Conservation (phyloP, 805 yeast species). For the Metahyphopichia silvanorum region DNA sequence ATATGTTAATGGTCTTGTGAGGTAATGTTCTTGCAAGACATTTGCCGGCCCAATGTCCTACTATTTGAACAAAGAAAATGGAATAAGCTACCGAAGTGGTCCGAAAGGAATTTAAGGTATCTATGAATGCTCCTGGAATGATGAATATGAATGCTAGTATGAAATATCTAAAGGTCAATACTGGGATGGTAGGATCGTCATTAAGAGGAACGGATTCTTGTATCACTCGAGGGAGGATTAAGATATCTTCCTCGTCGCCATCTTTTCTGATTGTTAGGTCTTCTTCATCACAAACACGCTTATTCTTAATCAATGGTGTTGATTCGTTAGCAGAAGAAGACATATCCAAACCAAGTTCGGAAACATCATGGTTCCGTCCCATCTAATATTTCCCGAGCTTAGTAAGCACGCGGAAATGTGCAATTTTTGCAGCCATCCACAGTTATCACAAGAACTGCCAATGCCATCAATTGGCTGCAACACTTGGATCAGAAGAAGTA, state of each 20-base stretch:
- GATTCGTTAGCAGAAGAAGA: no score
- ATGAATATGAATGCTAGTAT: slow-evolving; percentile 25
- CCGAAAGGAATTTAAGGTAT: slow-evolving; percentile 32
- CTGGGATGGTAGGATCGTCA: slow-evolving; percentile 31
- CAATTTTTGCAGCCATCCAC: no score
- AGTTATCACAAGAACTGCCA: no score
- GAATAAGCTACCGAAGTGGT: slow-evolving; percentile 45
- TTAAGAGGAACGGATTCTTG: slow-evolving; percentile 28
- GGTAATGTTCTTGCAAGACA: slow-evolving; percentile 42
- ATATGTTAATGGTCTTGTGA: slow-evolving; percentile 12
- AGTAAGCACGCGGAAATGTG: no score
- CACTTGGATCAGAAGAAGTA: no score
- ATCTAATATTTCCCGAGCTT: no score
- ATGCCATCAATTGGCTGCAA: no score
- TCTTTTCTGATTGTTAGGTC: not conserved
- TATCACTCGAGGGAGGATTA: slow-evolving; percentile 21
- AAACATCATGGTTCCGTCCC: no score
- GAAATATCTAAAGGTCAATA: slow-evolving; percentile 28
- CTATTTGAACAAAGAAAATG: slow-evolving; percentile 45
- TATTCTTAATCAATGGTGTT: no score
- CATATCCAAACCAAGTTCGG: no score
- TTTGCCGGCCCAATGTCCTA: slow-evolving; percentile 41
- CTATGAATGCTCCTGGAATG: slow-evolving; percentile 36
- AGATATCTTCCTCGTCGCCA: no score
- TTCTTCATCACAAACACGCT: no score